These are phyloP conservation scores for Pouteria campechiana DNA, from an alignment of 179 eudicot species.

Conservation along the genomic window DNA sequence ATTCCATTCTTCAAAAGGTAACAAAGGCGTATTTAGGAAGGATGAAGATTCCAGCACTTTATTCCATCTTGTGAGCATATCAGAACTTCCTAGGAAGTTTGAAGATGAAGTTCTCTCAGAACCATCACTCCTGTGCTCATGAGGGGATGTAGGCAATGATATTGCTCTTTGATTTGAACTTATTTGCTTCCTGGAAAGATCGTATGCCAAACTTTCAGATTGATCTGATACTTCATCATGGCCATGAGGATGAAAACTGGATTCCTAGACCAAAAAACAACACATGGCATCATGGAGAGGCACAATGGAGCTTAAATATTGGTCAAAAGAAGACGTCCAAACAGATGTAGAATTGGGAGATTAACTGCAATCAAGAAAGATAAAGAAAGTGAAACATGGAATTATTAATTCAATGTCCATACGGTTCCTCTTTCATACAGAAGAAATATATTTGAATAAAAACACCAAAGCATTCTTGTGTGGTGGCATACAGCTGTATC, in stretches of 20 bases:
- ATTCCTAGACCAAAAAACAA: constrained; percentile 23
- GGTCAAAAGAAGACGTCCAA: too few relatives aligned
- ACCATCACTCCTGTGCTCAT: constrained; percentile 26
- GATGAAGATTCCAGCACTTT: constrained; percentile 44
- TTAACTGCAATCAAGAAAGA: too few relatives aligned
- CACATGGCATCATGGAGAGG: too few relatives aligned
- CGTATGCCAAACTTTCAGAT: constrained; percentile 24
- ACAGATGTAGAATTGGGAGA: too few relatives aligned
- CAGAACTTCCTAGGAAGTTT: constrained; percentile 22
- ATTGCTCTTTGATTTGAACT: constrained; percentile 59
- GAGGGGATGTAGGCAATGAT: constrained; percentile 76
- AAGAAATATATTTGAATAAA: too few relatives aligned
- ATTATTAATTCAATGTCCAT: too few relatives aligned
- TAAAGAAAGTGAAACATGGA: too few relatives aligned
- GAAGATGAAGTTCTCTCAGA: constrained; percentile 24
- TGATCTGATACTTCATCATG: constrained; percentile 42
- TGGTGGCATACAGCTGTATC: too few relatives aligned
- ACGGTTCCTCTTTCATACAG: too few relatives aligned
- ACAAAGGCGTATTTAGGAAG: constrained; percentile 47
- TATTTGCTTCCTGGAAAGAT: constrained; percentile 25
- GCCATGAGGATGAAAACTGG: constrained; percentile 30
- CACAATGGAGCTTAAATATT: too few relatives aligned
- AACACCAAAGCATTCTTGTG: too few relatives aligned
- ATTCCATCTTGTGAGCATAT: constrained; percentile 49
- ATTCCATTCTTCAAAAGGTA: constrained; percentile 77